Evolutionary conservation across 805 yeast genomes (phyloP).

Genomic region (Pichia thaimueangensis): DNA sequence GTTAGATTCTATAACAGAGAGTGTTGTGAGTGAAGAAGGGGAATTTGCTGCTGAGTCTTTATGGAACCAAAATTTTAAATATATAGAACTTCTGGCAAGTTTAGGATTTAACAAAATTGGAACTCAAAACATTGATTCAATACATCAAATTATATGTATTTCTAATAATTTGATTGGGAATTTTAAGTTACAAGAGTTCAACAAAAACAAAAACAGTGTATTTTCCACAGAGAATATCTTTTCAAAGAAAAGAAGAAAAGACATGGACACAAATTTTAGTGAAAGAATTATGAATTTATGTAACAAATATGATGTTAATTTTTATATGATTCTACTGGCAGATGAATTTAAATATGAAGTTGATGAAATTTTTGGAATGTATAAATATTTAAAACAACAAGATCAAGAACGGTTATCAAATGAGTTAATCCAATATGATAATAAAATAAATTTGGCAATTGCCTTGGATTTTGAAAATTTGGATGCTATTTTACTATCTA

Average conservation of each 20-base stretch:
- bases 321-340: slow-evolving; percentile 20
- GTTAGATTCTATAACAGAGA: slow-evolving; percentile 17
- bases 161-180: slow-evolving; percentile 13
- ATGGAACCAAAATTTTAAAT: slow-evolving; percentile 23
- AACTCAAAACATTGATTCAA: neutral
- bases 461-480: slow-evolving; percentile 22
- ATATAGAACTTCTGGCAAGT: slow-evolving; percentile 17
- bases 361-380: slow-evolving; percentile 17
- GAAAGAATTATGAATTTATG: slow-evolving; percentile 15
- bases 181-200: neutral
- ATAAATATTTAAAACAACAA: slow-evolving; percentile 10
- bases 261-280: slow-evolving; percentile 3
- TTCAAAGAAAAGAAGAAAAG: neutral
- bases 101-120: slow-evolving; percentile 16
- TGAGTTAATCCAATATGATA: neutral
- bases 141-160: slow-evolving; percentile 21
- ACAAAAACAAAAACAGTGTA: neutral
- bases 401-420: neutral
- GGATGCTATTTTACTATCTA: slow-evolving; percentile 2
- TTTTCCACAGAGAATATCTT: neutral
- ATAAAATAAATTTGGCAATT: slow-evolving; percentile 15
- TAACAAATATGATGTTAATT: slow-evolving; percentile 16
- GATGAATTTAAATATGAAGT: slow-evolving; percentile 25
- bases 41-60: neutral
- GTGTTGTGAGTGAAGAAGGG: slow-evolving; percentile 9